Evolutionary conservation across 495 filamentous ascomycete species (phyloP), one percentile per base, ranked within the genome.

Genomic region (Aspergillus haitiensis): DNA sequence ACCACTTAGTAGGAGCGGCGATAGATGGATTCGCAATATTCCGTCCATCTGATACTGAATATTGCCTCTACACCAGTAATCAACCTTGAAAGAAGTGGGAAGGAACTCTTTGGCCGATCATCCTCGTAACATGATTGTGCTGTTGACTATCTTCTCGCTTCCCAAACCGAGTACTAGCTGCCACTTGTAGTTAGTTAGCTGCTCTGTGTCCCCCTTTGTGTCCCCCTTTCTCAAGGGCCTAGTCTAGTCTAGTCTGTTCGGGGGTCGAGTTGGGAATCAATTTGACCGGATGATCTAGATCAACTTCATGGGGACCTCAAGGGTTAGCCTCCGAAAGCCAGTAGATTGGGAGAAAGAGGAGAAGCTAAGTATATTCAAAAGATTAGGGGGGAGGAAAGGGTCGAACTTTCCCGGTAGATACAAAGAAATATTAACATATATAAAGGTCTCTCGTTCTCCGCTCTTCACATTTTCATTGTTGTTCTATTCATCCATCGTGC

Each of bases 241-340:
- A 27, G 21, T 27, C 21, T 27, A 27, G 21, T 27, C 21, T 27
- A 27, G 21, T 27, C 21, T 27, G 21, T 27, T 27, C 21, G 1
- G 3, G 21, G 21, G 21, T 27, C 44, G 44, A 33, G 36, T 35
- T 52, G 50, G 27, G 50, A n/a, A 27, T 27, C 1, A 37, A 52
- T n/a, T 35, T 37, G 50, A n/a, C 5, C 8, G 4, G 50, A 52
- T 52, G 32, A 37, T 52, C 50, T 21, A 47, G 6, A 47, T 47
- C 15, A 47, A 16, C 35, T 7, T 36, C 11, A 52, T 37, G 3
- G 21, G 21, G 21, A 1, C 31, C 50, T 52, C 31, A 18, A 35
- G 44, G 15, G 44, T 2, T 18, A 21, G 15, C 44, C 13, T 42
- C 7, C 39, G 15, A 18, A 51, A 51, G 12, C 5, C 6, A 1